Base-by-base conservation (phyloP, 805 yeast species). In the Candida vartiovaarae region DNA sequence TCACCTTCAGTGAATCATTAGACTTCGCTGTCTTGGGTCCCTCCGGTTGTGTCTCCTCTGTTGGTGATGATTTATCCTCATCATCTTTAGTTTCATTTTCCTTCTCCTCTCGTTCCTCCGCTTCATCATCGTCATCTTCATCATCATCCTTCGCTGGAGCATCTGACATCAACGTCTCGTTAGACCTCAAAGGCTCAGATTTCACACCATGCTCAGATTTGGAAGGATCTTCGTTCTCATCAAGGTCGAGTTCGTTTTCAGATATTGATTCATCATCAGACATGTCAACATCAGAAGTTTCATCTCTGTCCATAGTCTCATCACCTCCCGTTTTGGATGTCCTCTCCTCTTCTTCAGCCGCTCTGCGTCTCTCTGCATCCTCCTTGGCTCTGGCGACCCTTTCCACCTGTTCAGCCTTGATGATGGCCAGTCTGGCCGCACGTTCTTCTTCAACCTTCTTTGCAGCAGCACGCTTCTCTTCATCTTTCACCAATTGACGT, bases 401-500 rank as follows among this genome's bases (percentile, higher is more conserved):
- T 8, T 32, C 24, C n/a, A 39, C 45, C 10, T 34, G 42, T 8
- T 41, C 35, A 2, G 31, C 43, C 24, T 15, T 36, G 9, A 34
- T 39, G 15, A 34, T 42, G n/a, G 40, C 42, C 10, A 34, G 38
- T 32, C 43, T 44, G 26, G 42, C 41, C n/a, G 39, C 39, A 26
- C 34, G 39, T 40, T 47, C 47, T 23, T 48, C 51, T 32, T 49
- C 47, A 6, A 40, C 46, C 37, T 46, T 49, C 42, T 31, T 20
- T 30, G 36, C 33, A 4, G 44, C 45, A 5, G 38, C 25, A n/a
- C 52, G 48, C 28, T 44, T 46, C 29, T 43, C 49, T 29, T 52
- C 57, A 3, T 46, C 44, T 8, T 42, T 40, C 31, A 42, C 44
- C 28, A 40, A 42, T 27, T 48, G 43, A 30, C 44, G 53, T 36